These are phyloP conservation scores for Lactarius sp. DNA, from an alignment of 768 basidiomycete genomes.

Conservation along the genomic window DNA sequence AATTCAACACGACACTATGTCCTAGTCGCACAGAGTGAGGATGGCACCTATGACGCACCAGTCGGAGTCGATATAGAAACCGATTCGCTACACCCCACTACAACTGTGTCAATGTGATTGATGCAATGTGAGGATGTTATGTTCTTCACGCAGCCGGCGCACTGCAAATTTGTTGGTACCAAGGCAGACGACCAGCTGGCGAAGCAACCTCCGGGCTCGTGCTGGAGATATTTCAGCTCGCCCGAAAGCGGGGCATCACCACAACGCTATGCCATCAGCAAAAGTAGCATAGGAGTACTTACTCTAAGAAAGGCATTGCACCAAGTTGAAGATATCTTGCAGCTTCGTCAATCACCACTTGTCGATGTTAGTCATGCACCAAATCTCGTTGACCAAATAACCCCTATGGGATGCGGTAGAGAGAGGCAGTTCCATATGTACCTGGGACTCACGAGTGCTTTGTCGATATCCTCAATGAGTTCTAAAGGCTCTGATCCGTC, in stretches of 20 bases:
- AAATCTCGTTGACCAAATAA: constrained; percentile 92
- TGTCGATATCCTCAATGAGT: constrained; percentile 88
- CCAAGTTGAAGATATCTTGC: constrained; percentile 77
- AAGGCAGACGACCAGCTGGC: constrained; percentile 75
- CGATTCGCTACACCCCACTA: constrained; percentile 97
- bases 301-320: constrained; percentile 60
- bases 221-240: constrained; percentile 53
- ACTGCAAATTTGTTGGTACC: constrained; percentile 92
- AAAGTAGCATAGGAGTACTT: constrained; percentile 31
- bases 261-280: not conserved
- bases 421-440: constrained; percentile 96
- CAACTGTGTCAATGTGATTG: constrained; percentile 99
- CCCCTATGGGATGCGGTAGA: constrained; percentile 90
- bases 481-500: constrained; percentile 42
- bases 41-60: constrained; percentile 99
- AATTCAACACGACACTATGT: constrained; percentile 98
- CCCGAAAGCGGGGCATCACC: constrained; percentile 35
- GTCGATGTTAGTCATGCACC: constrained; percentile 98
- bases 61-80: constrained; percentile 98
- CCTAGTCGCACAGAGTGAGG: constrained; percentile 88
- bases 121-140: constrained; percentile 78
- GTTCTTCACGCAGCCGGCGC: constrained; percentile 82
- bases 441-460: constrained; percentile 89
- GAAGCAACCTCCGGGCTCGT: constrained; percentile 57
- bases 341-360: constrained; percentile 96